phyloP scores from a whole-genome alignment of 441 rosid species.

The Erysimum cheiri region DNA sequence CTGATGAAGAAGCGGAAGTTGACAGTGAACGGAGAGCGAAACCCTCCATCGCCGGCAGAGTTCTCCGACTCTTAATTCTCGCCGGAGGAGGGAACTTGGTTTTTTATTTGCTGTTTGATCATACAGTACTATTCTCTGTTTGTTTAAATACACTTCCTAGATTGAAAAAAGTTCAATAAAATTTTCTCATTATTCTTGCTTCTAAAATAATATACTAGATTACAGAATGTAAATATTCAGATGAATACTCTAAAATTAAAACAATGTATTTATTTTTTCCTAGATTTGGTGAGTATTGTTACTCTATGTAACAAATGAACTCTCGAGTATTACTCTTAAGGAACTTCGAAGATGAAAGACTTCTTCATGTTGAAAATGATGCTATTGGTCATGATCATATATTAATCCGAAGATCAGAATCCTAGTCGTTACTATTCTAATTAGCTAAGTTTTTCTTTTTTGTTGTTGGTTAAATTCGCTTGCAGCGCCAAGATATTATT shows the following conservation, averaged over 20 bases:
- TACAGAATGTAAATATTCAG: no score
- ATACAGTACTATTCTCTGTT: background rate
- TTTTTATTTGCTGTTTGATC: background rate
- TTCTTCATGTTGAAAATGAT: background rate
- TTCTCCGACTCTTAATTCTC: background rate
- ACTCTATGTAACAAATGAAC: no score
- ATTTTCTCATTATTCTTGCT: no score
- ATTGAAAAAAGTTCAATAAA: no score
- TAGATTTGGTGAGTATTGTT: no score
- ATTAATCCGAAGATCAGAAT: background rate
- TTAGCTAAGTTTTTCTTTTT: background rate
- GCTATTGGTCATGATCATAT: background rate
- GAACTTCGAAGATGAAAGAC: no score
- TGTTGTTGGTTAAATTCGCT: background rate
- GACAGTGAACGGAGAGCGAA: slow-evolving; percentile 47
- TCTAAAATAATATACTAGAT: no score
- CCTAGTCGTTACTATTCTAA: background rate
- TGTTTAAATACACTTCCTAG: background rate
- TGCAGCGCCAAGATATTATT: background rate
- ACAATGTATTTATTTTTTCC: no score
- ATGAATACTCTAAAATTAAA: no score
- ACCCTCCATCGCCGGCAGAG: slow-evolving; percentile 61
- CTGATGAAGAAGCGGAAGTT: slow-evolving; percentile 15
- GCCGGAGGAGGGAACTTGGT: slow-evolving; percentile 9
- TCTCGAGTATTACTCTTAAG: no score